phyloP scores from a whole-genome alignment of 1,284 basidiomycete species.

The Apiotrichum laibachii region DNA sequence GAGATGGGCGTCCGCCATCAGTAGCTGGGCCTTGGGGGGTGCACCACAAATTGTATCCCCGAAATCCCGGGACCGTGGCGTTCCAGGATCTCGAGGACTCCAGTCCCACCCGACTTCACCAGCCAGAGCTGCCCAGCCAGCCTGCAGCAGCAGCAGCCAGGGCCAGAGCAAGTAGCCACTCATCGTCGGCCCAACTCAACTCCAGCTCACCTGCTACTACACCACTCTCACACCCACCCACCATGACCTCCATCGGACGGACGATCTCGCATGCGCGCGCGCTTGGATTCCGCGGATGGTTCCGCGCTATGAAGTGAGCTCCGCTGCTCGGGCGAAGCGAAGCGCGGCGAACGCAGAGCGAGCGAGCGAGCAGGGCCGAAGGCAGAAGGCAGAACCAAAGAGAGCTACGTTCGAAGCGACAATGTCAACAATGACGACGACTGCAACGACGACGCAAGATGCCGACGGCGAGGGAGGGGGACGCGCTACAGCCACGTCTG shows the following conservation, averaged over 20 bases:
- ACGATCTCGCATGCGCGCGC: slow-evolving; percentile 71
- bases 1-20: too few relatives aligned
- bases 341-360: not conserved
- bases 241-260: slow-evolving; percentile 69
- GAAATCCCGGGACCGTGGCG: too few relatives aligned
- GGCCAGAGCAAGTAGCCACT: not conserved
- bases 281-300: slow-evolving; percentile 76
- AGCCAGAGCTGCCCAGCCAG: not conserved
- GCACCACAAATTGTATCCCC: too few relatives aligned
- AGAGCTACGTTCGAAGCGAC: too few relatives aligned
- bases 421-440: too few relatives aligned
- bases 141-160: not conserved
- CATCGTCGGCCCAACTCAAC: not conserved
- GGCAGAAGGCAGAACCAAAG: too few relatives aligned
- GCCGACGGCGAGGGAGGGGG: too few relatives aligned
- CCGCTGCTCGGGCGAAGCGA: not conserved
- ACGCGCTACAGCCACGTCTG: too few relatives aligned
- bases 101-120: not conserved
- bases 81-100: not conserved
- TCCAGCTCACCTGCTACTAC: not conserved
- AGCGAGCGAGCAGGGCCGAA: too few relatives aligned
- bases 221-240: not conserved
- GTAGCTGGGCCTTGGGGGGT: too few relatives aligned
- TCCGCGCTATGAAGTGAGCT: slow-evolving; percentile 60
- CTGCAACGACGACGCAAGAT: not conserved